Percentiles rank a stretch among this genome's conserved stretches.
Evolutionary conservation across 768 basidiomycete species (phyloP).

Genomic region (button mushroom (Agaricus bisporus)): DNA sequence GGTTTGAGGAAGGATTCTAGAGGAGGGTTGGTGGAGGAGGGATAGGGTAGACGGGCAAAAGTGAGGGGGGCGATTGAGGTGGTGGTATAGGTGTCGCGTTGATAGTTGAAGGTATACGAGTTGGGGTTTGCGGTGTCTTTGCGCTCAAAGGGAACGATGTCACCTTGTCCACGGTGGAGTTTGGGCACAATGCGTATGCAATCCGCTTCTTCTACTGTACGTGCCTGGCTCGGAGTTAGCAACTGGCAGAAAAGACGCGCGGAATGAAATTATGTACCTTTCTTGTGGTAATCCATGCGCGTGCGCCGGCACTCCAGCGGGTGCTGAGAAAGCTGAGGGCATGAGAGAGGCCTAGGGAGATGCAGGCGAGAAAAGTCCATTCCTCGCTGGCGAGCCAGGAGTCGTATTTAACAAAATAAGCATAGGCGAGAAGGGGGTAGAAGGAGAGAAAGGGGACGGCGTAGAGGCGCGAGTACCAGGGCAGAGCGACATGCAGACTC

Average conservation of each 20-base stretch:
- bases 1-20: constrained; percentile 60
- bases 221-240: constrained; percentile 36
- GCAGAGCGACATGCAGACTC: constrained; percentile 58
- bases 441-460: constrained; percentile 71
- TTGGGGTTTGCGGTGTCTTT: constrained; percentile 47
- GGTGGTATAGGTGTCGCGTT: constrained; percentile 87
- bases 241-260: neutral
- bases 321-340: constrained; percentile 91
- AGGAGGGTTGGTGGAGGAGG: constrained; percentile 64
- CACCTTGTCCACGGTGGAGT: constrained; percentile 79
- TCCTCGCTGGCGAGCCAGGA: constrained; percentile 90
- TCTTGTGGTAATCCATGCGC: constrained; percentile 74
- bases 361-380: constrained; percentile 95
- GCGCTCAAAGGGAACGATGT: constrained; percentile 76
- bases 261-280: constrained; percentile 36
- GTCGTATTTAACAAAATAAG: constrained; percentile 89
- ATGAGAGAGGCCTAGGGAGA: constrained; percentile 79
- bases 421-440: constrained; percentile 82
- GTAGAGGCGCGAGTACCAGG: constrained; percentile 70
- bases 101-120: constrained; percentile 88
- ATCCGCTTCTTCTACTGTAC: constrained; percentile 64
- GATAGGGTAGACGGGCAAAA: constrained; percentile 85
- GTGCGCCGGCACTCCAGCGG: constrained; percentile 78
- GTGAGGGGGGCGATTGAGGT: constrained; percentile 46
- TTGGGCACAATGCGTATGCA: constrained; percentile 79